Conservation (phyloP, 2,329 filamentous ascomycete genomes). For the Aureobasidium sp. region DNA sequence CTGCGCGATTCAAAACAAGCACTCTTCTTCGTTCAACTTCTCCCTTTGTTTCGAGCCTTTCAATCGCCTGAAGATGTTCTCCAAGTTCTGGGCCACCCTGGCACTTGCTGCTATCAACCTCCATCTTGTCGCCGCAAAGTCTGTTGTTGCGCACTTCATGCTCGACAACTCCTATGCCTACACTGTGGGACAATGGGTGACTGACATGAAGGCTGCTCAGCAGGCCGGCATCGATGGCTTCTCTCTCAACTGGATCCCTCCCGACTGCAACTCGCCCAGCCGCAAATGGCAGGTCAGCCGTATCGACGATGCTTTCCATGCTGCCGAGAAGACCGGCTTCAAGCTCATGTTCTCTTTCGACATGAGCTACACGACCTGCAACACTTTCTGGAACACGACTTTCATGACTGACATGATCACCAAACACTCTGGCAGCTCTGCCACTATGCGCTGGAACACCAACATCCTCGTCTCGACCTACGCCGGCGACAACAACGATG, state of each 20-base stretch:
- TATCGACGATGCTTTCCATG: constrained; percentile 29
- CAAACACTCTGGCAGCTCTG: constrained; percentile 25
- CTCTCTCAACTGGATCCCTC: constrained; percentile 30
- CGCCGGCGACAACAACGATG: constrained; percentile 25
- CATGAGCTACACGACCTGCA: constrained; percentile 29
- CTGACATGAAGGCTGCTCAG: constrained; percentile 26
- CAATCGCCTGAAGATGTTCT: background rate
- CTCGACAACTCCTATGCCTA: constrained; percentile 29
- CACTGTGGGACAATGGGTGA: constrained; percentile 25
- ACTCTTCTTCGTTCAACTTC: background rate
- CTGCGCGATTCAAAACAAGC: background rate
- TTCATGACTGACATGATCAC: constrained; percentile 28
- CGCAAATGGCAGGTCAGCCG: constrained; percentile 26
- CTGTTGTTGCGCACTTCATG: constrained; percentile 31
- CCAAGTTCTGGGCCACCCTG: background rate
- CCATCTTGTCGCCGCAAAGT: constrained; percentile 21
- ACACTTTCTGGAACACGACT: constrained; percentile 29
- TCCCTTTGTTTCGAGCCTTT: background rate
- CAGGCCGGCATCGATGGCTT: constrained; percentile 30
- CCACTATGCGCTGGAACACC: constrained; percentile 29
- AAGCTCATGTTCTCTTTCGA: constrained; percentile 32
- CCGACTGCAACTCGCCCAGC: constrained; percentile 24
- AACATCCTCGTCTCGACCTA: constrained; percentile 30
- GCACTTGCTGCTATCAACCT: constrained; percentile 19
- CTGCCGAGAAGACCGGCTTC: constrained; percentile 27